These are phyloP conservation scores for Neurospora pannonica DNA, from an alignment of 495 filamentous ascomycete species.

Conservation along the genomic window DNA sequence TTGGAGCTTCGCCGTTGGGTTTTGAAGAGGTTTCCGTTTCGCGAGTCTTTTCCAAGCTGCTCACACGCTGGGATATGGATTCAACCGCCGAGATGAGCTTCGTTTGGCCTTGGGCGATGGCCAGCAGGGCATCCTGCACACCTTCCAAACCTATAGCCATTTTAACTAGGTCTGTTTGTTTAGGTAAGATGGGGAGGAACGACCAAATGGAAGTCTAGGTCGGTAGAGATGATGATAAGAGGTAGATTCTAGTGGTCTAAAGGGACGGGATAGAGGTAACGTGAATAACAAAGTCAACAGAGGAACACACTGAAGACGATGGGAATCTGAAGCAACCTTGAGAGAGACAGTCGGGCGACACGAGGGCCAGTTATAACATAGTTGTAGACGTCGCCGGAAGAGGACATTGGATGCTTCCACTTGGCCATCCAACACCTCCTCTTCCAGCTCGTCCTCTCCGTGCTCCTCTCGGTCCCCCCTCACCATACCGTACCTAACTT, in stretches of 20 bases:
- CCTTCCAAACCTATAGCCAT: conserved; percentile 31
- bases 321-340: neutral
- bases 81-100: conserved; percentile 54
- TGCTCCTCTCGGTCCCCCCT: neutral
- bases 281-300: neutral
- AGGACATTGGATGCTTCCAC: neutral
- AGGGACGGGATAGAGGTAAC: neutral
- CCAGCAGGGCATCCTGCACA: conserved; percentile 42
- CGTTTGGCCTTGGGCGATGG: conserved; percentile 46
- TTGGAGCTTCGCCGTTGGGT: neutral
- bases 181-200: neutral
- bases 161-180: neutral
- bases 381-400: neutral
- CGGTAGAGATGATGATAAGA: neutral
- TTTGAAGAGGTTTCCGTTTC: neutral
- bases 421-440: neutral
- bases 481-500: neutral
- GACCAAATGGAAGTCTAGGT: neutral
- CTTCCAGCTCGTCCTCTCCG: neutral
- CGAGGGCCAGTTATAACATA: neutral
- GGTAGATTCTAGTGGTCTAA: neutral
- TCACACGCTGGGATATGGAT: conserved; percentile 49
- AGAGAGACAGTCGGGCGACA: neutral
- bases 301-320: neutral
- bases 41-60: conserved; percentile 13